These are phyloP conservation scores for Penicillium polonicum DNA, from an alignment of 2,329 filamentous ascomycete species.

Conservation along the genomic window DNA sequence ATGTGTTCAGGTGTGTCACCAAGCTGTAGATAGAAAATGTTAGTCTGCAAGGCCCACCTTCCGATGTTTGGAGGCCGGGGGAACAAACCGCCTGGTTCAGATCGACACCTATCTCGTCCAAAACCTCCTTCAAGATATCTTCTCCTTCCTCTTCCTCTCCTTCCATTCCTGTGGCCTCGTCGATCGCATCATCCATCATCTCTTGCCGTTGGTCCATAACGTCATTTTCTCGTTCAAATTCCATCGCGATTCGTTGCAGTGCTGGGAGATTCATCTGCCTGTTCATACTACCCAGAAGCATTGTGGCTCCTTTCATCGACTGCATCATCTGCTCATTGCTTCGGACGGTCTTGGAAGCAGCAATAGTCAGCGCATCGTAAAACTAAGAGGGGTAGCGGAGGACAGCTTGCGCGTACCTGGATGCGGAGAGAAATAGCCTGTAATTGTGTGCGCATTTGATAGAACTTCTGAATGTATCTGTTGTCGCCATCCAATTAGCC, in stretches of 20 bases:
- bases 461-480: constrained; percentile 97
- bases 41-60: constrained; percentile 13
- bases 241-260: constrained; percentile 94
- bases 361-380: constrained; percentile 7
- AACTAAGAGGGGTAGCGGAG: constrained; percentile 1
- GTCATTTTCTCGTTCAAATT: constrained; percentile 98
- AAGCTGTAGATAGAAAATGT: constrained; percentile 57
- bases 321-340: constrained; percentile 99
- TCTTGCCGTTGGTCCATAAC: constrained; percentile 99
- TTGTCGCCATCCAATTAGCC: constrained; percentile 4
- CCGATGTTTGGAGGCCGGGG: not conserved
- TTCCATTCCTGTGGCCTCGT: constrained; percentile 88
- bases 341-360: constrained; percentile 71
- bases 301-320: constrained; percentile 96
- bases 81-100: constrained; percentile 78
- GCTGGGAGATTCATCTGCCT: constrained; percentile 95
- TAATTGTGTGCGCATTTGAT: constrained; percentile 93
- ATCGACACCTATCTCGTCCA: constrained; percentile 96
- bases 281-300: constrained; percentile 94
- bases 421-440: constrained; percentile 94
- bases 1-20: constrained; percentile 87
- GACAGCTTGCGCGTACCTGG: constrained; percentile 60
- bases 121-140: constrained; percentile 91
- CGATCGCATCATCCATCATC: constrained; percentile 99
- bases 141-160: constrained; percentile 89